Percentiles rank a stretch among this genome's conserved stretches.
Evolutionary conservation across 257 asterid species (phyloP).

Genomic region (Vinca minor): DNA sequence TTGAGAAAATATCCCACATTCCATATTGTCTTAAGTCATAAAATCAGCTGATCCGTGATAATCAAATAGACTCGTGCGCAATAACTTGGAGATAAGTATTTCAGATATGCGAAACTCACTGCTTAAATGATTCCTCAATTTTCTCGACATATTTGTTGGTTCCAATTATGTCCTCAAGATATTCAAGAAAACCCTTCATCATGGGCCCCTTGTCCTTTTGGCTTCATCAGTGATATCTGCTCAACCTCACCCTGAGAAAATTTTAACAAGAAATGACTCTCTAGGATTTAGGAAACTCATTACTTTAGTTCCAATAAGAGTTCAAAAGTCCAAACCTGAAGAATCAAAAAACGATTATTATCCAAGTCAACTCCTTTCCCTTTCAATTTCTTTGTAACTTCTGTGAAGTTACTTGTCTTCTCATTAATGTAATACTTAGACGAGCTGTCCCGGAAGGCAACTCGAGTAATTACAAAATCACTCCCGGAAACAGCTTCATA

Average conservation of each 20-base stretch:
- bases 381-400: constrained; percentile 83
- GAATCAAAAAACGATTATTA: constrained; percentile 89
- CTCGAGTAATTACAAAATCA: constrained; percentile 71
- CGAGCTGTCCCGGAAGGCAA: constrained; percentile 85
- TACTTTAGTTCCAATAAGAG: background rate
- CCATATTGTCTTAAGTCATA: background rate
- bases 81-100: background rate
- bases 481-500: constrained; percentile 82
- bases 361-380: constrained; percentile 98
- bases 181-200: constrained; percentile 99
- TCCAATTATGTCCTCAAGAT: constrained; percentile 96
- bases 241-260: constrained; percentile 94
- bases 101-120: constrained; percentile 39
- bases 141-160: constrained; percentile 89
- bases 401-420: constrained; percentile 74
- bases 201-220: constrained; percentile 96
- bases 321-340: constrained; percentile 53
- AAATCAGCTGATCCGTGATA: background rate
- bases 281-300: background rate
- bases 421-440: constrained; percentile 80
- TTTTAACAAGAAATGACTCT: background rate
- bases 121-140: constrained; percentile 82
- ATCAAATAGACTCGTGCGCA: background rate
- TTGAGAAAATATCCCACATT: background rate
- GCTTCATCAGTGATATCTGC: constrained; percentile 96